Evolutionary conservation across 2,329 filamentous ascomycete species (phyloP), one percentile per base, ranked within the genome.

Genomic region (Alternaria solani): DNA sequence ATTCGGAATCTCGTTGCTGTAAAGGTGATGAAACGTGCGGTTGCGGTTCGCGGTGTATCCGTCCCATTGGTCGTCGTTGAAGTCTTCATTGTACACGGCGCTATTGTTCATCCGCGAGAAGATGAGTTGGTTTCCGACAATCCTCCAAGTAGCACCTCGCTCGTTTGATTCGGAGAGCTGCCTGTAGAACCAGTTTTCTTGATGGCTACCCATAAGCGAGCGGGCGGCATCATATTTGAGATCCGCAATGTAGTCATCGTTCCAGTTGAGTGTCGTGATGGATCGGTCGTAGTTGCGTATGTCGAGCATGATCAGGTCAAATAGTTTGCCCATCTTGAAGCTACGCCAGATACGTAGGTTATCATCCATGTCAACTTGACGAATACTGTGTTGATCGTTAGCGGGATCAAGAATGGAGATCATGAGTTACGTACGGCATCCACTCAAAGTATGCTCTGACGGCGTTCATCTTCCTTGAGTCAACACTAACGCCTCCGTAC

Each of bases 11-110:
- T 87, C 81, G 72, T 91, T 86, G 34, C 87, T 81, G 67, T 89
- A 89, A 12, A 92, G 78, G 59, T 87, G 86, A 66, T 87, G 78
- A 11, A 91, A 81, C 0, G 90, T 92, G 23, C 89, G 83, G 79
- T 92, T 92, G 47, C 88, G 83, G 75, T 91, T 91, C 7, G 88
- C 84, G 36, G 84, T 80, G 71, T 92, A 92, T 5, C 73, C 90
- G 71, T 89, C 82, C 85, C 84, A 87, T 43, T 82, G 81, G 68
- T 89, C 87, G 59, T 84, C 83, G 68, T 88, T 82, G 30, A 74
- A 11, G 51, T 62, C 57, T 25, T 68, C 49, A 12, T 52, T 57
- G 23, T 58, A 60, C 11, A 69, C 63, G 3, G 67, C 69, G 6
- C 62, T 70, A 25, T 71, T 70, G 47, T 75, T 72, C 57, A 75